Evolutionary conservation across 1,139 yeast species (phyloP).

Genomic region (Kodamaea fungicola): DNA sequence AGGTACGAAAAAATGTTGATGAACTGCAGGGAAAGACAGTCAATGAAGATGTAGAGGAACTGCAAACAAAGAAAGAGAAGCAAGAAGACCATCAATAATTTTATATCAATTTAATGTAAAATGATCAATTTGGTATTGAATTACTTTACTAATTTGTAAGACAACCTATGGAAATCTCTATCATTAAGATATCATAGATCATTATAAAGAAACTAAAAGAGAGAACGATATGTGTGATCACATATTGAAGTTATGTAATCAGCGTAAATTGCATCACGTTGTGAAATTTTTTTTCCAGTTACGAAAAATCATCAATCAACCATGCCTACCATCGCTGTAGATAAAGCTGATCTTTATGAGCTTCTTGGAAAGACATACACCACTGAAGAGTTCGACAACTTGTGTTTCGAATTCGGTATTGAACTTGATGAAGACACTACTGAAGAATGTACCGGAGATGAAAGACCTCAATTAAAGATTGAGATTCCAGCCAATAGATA

Average conservation of each 20-base stretch:
- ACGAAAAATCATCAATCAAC: slow-evolving; percentile 5
- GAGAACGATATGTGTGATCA: too few relatives aligned
- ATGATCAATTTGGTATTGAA: too few relatives aligned
- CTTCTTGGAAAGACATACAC: slow-evolving; percentile 78
- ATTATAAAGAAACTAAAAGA: too few relatives aligned
- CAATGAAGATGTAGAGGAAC: background rate
- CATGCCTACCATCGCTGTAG: slow-evolving; percentile 97
- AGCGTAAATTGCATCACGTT: slow-evolving; percentile 7
- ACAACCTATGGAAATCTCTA: too few relatives aligned
- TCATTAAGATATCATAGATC: too few relatives aligned
- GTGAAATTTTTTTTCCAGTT: slow-evolving; percentile 6
- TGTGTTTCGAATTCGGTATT: slow-evolving; percentile 96
- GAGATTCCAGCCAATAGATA: slow-evolving; percentile 98
- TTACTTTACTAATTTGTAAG: too few relatives aligned
- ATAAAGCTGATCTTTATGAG: slow-evolving; percentile 85
- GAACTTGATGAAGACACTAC: slow-evolving; percentile 96
- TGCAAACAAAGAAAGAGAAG: slow-evolving; percentile 18
- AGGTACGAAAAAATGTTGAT: slow-evolving; percentile 16
- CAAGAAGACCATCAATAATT: slow-evolving; percentile 10
- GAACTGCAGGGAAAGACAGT: too few relatives aligned
- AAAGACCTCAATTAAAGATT: slow-evolving; percentile 93
- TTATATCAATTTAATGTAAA: background rate
- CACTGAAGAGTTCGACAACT: slow-evolving; percentile 91
- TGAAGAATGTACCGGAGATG: slow-evolving; percentile 70
- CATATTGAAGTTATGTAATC: background rate